A percentile compares a stretch with the other conserved stretches of the same genome.
Conservation (phyloP, 805 yeast species). For the Wickerhamiella siamensis region DNA sequence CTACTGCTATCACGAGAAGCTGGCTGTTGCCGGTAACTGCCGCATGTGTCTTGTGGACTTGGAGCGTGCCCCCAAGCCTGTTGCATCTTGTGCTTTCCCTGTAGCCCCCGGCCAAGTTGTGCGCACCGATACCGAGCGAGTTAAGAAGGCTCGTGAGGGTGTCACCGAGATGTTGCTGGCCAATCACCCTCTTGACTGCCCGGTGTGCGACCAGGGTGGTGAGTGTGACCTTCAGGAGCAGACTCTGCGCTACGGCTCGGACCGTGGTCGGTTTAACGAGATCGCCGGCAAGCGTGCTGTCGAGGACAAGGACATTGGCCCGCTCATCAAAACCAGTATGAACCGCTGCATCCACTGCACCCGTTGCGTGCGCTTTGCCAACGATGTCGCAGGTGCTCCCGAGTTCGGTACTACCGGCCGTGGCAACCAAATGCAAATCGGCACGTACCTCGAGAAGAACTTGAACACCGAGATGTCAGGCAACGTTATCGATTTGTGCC, state of each 20-base stretch:
- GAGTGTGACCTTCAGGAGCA: slow-evolving; percentile 90
- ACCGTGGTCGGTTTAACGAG: slow-evolving; percentile 74
- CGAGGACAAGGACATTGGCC: slow-evolving; percentile 83
- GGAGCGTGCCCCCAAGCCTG: slow-evolving; percentile 77
- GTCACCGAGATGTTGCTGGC: slow-evolving; percentile 79
- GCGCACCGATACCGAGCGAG: slow-evolving; percentile 62
- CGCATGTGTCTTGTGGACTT: slow-evolving; percentile 87
- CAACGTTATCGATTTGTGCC: slow-evolving; percentile 75
- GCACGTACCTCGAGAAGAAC: slow-evolving; percentile 75
- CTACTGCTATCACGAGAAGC: slow-evolving; percentile 82
- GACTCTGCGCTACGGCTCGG: slow-evolving; percentile 67
- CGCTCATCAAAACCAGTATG: slow-evolving; percentile 79
- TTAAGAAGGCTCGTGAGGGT: slow-evolving; percentile 73
- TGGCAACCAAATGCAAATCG: slow-evolving; percentile 86
- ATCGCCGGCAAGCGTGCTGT: slow-evolving; percentile 77
- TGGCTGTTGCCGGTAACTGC: slow-evolving; percentile 85
- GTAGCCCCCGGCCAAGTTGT: slow-evolving; percentile 85
- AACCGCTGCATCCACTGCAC: slow-evolving; percentile 89
- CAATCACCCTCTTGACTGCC: slow-evolving; percentile 86
- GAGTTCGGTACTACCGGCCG: slow-evolving; percentile 82
- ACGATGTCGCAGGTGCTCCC: slow-evolving; percentile 86
- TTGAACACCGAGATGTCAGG: slow-evolving; percentile 76
- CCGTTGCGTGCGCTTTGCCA: slow-evolving; percentile 77
- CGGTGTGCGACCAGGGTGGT: slow-evolving; percentile 89
- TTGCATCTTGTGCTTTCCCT: slow-evolving; percentile 86